Evolutionary conservation across 176 grass and related monocot genomes (phyloP).

Genomic region (Chrysopogon serrulatus): DNA sequence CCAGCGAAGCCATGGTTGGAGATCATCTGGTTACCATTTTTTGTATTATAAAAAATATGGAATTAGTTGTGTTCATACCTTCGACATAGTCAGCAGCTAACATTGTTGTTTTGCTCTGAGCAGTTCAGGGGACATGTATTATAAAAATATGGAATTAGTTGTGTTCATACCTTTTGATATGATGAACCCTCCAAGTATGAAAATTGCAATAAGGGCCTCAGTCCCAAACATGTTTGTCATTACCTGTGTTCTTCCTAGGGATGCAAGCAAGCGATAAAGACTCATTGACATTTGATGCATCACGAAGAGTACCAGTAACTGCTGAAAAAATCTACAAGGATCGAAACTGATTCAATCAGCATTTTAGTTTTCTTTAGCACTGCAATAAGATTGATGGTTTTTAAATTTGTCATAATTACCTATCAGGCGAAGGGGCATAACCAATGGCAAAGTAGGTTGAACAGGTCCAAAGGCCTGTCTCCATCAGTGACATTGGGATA

Average conservation of each 20-base stretch:
- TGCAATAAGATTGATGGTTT: not conserved
- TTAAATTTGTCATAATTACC: slow-evolving; percentile 33
- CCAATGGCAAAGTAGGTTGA: slow-evolving; percentile 84
- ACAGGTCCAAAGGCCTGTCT: slow-evolving; percentile 76
- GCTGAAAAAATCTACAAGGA: slow-evolving; percentile 61
- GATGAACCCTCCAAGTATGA: slow-evolving; percentile 68
- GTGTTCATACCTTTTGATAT: slow-evolving; percentile 84
- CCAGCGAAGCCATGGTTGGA: slow-evolving; percentile 67
- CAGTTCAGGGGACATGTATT: not conserved
- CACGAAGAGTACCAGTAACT: slow-evolving; percentile 61
- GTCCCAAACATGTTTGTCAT: slow-evolving; percentile 65
- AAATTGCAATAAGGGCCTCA: slow-evolving; percentile 54
- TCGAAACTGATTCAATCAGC: not conserved
- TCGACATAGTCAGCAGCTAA: not conserved
- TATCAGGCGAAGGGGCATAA: slow-evolving; percentile 64
- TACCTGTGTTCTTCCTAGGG: slow-evolving; percentile 80
- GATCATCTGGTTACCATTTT: slow-evolving; percentile 24
- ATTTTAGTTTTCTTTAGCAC: not conserved
- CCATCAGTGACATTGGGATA: slow-evolving; percentile 72
- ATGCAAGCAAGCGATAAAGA: slow-evolving; percentile 75
- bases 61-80: not conserved
- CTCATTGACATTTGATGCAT: slow-evolving; percentile 89
- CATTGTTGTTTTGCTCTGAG: not conserved
- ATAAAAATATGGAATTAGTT: too few relatives aligned
- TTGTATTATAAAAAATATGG: not conserved